Conservation (phyloP, 805 yeast species). For the Teunomyces barrocoloradensis region DNA sequence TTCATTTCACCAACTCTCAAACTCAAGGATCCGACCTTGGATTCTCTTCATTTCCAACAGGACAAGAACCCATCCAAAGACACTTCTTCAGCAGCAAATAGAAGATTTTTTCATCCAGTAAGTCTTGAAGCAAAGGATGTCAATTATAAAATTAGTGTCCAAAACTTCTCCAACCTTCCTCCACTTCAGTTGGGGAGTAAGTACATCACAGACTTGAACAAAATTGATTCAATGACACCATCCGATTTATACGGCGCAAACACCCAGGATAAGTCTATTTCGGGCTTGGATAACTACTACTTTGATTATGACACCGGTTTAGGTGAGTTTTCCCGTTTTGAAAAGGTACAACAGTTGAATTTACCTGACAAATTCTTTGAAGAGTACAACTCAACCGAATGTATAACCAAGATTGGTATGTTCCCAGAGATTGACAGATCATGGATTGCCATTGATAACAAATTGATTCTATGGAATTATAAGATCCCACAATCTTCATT, state of each 20-base stretch:
- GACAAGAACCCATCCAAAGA: slow-evolving; percentile 15
- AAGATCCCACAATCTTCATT: slow-evolving; percentile 51
- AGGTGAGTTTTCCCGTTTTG: slow-evolving; percentile 70
- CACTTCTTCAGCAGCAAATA: slow-evolving; percentile 17
- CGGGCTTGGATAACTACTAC: slow-evolving; percentile 62
- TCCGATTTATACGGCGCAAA: slow-evolving; percentile 55
- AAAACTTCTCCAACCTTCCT: slow-evolving; percentile 49
- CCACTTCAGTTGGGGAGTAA: slow-evolving; percentile 61
- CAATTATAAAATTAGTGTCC: slow-evolving; percentile 43
- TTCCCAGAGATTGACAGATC: slow-evolving; percentile 77
- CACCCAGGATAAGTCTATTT: slow-evolving; percentile 46
- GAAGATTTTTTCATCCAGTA: slow-evolving; percentile 34
- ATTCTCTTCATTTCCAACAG: slow-evolving; percentile 21
- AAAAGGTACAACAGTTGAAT: slow-evolving; percentile 60
- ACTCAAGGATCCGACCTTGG: slow-evolving; percentile 19
- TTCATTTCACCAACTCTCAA: slow-evolving; percentile 33
- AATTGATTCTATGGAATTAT: slow-evolving; percentile 82
- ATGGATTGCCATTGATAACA: slow-evolving; percentile 83
- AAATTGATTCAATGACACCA: slow-evolving; percentile 57
- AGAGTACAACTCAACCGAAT: slow-evolving; percentile 65
- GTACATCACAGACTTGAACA: slow-evolving; percentile 58
- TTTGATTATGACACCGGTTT: slow-evolving; percentile 45
- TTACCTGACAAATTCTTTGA: slow-evolving; percentile 81
- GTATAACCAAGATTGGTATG: slow-evolving; percentile 75
- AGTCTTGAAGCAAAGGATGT: slow-evolving; percentile 37